Conservation (phyloP, 2,329 filamentous ascomycete genomes). For the Botrytis squamosa region DNA sequence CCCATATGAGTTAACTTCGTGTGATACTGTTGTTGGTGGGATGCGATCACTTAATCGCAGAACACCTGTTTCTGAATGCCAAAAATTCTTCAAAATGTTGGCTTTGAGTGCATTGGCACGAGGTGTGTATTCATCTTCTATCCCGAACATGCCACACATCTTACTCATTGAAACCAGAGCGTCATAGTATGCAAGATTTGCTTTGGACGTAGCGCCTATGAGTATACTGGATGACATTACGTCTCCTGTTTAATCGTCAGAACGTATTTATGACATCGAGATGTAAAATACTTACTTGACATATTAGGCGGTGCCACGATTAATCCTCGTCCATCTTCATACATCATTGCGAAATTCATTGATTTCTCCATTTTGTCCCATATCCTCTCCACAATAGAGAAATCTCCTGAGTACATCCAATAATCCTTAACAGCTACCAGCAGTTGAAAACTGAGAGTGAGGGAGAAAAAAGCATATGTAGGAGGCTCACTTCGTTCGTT, state of each 20-base stretch:
- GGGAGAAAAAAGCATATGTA: conserved; percentile 2
- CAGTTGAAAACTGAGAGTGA: background rate
- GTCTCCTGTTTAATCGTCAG: background rate
- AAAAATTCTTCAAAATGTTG: conserved; percentile 27
- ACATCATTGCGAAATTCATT: background rate
- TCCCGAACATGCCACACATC: conserved; percentile 19
- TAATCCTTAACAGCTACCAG: conserved; percentile 14
- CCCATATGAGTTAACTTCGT: conserved; percentile 31
- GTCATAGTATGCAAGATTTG: conserved; percentile 33
- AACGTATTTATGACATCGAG: background rate
- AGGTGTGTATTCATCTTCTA: conserved; percentile 21
- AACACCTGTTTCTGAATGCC: conserved; percentile 25
- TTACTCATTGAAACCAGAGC: conserved; percentile 29
- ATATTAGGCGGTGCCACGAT: conserved; percentile 2
- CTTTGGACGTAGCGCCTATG: conserved; percentile 29
- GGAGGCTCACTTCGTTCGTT: conserved; percentile 3
- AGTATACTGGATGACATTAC: conserved; percentile 1
- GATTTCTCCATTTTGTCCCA: conserved; percentile 35
- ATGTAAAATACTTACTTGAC: conserved; percentile 3
- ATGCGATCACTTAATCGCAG: conserved; percentile 27
- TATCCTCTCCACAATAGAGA: conserved; percentile 51
- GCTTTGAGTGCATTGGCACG: conserved; percentile 24
- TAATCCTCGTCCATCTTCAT: conserved; percentile 4
- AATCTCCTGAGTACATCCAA: conserved; percentile 11
- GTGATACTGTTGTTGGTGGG: conserved; percentile 25